Evolutionary conservation across 1,284 basidiomycete species (phyloP), one percentile per base, ranked within the genome.

Genomic region (Ceratobasidium sp.): DNA sequence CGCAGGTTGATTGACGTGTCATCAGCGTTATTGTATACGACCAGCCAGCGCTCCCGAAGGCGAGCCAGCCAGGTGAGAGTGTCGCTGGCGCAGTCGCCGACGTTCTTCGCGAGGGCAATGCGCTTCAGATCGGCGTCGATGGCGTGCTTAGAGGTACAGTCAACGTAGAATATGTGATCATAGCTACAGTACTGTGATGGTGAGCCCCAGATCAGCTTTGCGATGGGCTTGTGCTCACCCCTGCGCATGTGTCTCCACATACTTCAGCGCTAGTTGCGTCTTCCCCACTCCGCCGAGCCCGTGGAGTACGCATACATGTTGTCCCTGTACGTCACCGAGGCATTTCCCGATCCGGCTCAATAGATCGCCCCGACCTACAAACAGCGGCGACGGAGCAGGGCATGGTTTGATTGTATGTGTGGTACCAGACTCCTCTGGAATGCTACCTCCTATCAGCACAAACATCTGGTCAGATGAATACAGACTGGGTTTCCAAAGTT

Each of bases 261-360:
- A 33, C 62, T 65, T 65, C 15, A 65, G 38, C 44, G 62, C 62
- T n/a, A 48, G 20, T n/a, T 65, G 62, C 3, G 62, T 65, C 23
- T 65, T 44, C 5, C 57, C 57, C 4, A 59, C 57, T 12, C 57
- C 57, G 1, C 57, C 57, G 10, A 59, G 57, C 10, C 62, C 62
- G 13, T 65, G 38, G 10, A 65, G 23, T 17, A 65, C 62, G 26
- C 15, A 65, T 42, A 65, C 26, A 65, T 23, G 62, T 20, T 40
- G 62, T 3, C 44, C 1, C 13, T 33, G 33, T 33, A 4, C 33
- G 4, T 33, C 33, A 33, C 33, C 33, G 33, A 33, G 33, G 4
- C 33, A 33, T 33, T 4, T 1, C 33, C 4, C 33, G 33, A 33
- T 33, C 4, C 33, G 33, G 33, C 33, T 33, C 33, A 33, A 33